Evolutionary conservation across 2,329 filamentous ascomycete species (phyloP).

Genomic region (Diaporthe caulivora): DNA sequence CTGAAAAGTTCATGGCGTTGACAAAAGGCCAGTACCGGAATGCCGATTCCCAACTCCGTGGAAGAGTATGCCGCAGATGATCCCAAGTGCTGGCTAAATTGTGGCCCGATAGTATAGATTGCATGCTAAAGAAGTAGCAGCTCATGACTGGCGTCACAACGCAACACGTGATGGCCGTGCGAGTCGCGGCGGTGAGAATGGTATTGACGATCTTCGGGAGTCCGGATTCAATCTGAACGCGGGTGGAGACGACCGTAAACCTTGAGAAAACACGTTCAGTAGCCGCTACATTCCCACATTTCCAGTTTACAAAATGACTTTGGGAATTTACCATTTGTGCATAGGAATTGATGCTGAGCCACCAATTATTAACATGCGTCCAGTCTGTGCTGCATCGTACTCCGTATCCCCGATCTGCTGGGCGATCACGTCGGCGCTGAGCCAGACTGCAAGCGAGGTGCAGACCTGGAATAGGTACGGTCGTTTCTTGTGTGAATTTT

Average conservation of each 20-base stretch:
- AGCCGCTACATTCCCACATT: neutral
- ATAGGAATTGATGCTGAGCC: slow-evolving; percentile 1
- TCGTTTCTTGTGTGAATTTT: neutral
- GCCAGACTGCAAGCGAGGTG: neutral
- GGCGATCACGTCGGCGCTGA: neutral
- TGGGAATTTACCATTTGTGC: neutral
- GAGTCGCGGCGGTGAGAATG: neutral
- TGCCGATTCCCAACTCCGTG: neutral
- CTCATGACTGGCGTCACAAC: neutral
- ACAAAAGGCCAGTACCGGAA: slow-evolving; percentile 13
- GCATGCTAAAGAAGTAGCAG: slow-evolving; percentile 15
- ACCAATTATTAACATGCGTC: slow-evolving; percentile 8
- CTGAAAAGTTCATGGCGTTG: slow-evolving; percentile 1
- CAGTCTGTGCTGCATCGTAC: slow-evolving; percentile 11
- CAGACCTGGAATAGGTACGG: neutral
- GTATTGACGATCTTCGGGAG: neutral
- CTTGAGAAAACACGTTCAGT: neutral
- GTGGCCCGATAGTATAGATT: neutral
- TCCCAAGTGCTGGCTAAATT: neutral
- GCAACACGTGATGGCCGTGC: slow-evolving; percentile 10
- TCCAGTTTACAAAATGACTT: neutral
- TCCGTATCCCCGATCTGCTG: neutral
- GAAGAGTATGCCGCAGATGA: neutral
- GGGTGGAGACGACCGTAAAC: slow-evolving; percentile 2
- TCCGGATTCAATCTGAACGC: neutral